Base-by-base conservation (phyloP, 441 rosid species). In the Capsella rubella region DNA sequence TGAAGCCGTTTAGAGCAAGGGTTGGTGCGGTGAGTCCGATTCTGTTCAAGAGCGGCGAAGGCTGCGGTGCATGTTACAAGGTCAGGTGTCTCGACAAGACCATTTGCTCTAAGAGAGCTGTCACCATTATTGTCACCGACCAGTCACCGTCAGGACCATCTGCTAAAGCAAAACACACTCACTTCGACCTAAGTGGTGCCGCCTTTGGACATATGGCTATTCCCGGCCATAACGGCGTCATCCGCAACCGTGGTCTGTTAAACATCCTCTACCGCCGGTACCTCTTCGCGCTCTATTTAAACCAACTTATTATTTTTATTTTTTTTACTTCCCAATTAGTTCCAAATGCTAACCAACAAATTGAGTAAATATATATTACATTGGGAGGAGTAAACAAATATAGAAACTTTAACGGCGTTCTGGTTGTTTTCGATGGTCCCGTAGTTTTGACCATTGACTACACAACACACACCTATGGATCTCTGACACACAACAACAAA, bases 161-260 rank as follows among this genome's bases (percentile, higher is more conserved):
- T 87, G 94, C 80, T 62, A 86, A 52, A 80, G 80, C 77, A 27
- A 87, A 93, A 9, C 85, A 80, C 73, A 77, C 86, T 66, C 99
- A 92, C 76, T 95, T 95, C 80, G 99, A 92, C 81, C 90, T 92
- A 58, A 95, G 99, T 8, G 99, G 97, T 37, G 96, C 98, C 4
- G 99, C 98, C 34, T 95, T 95, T 73, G 96, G 99, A 13, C 93
- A 87, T 46, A 79, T 95, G 92, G 95, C 96, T 29, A 74, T 89
- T 18, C 31, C 91, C 31, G 98, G 97, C 5, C 91, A 87, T 61
- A 57, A 67, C 62, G 35, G 71, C 37, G 80, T 56, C 81, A 91
- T 92, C 74, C 84, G 98, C 78, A 78, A 92, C 92, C 84, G 90
- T 74, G 99, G 98, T 66, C 85, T 77, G 69, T 52, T 95, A 73